Base-by-base conservation (phyloP, 768 basidiomycete species). In the Suillus paluster region DNA sequence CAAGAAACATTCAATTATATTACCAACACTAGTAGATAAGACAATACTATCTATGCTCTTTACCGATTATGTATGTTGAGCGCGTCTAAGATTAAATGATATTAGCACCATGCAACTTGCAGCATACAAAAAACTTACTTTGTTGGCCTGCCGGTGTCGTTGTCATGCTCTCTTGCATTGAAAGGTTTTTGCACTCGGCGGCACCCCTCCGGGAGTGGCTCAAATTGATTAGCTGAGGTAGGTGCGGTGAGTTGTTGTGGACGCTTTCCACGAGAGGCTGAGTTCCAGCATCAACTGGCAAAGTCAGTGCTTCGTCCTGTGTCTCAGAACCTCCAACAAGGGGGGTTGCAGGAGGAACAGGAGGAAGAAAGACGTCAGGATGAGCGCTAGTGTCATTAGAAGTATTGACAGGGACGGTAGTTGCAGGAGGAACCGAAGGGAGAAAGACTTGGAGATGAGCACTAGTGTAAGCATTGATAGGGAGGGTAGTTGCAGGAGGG, bases 1-100 rank as follows among this genome's bases (percentile, higher is more conserved):
- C n/a, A n/a, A n/a, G n/a, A n/a, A n/a, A 95, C 2, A 41, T 41
- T 41, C 15, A 19, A 41, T 41, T 41, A 41, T 41, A 41, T 19
- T 41, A 41, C 39, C 19, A 17, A 41, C 39, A 1, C 15, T 15
- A 7, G 19, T 41, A 41, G 39, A 41, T 41, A 41, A 41, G 39
- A 41, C 39, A 41, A 15, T 41, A 41, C n/a, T n/a, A n/a, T n/a
- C n/a, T n/a, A n/a, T n/a, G n/a, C n/a, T n/a, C n/a, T 41, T 19
- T 41, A 41, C 39, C 19, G 15, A 41, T 41, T 41, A 41, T 41
- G 39, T 41, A 17, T 41, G 39, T 8, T 6, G 15, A 41, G 39
- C 39, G 3, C 2, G 17, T 17, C 41, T 42, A 42, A 19, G 39
- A 41, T 41, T 15, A 17, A 41, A 4, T 41, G 15, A 41, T 42